Base-by-base conservation (phyloP, 2,329 filamentous ascomycete genomes). In the Colletotrichum higginsianum region DNA sequence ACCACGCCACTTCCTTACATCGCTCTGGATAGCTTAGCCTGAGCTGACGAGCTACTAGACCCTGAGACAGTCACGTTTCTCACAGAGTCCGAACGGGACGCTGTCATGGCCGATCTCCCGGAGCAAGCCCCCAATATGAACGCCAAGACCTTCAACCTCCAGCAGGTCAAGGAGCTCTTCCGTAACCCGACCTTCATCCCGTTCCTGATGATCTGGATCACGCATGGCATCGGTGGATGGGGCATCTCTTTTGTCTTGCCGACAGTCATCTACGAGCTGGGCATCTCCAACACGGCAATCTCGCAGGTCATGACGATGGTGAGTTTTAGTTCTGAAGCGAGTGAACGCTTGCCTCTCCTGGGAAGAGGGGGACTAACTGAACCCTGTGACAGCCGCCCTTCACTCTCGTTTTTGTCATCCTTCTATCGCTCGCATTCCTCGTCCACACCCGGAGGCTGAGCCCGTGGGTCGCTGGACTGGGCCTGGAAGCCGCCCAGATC, bases 401-500 rank as follows among this genome's bases (percentile, higher is more conserved):
- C 53, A 75, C 75, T 0, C 26, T 75, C 2, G 77, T 77, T 4
- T 79, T 78, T 55, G 66, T 77, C 18, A 76, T 79, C 16, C 74
- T 78, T 1, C 44, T 78, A 1, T 74, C 74, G 2, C 62, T 78
- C 0, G 74, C 73, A 0, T 78, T 67, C 23, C 72, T 77, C 40
- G 74, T 76, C 5, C 76, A 78, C 50, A 74, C 73, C 13, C 57
- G 64, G 13, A 46, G 66, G 8, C 63, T 78, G 12, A 77, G 74
- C 46, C 73, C 76, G 1, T 78, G 76, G 77, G 72, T 74, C 2
- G 76, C 75, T 2, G 77, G 76, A 0, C 63, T 76, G 4, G 72
- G 77, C 0, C 76, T 81, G 5, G 81, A 84, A 66, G 71, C 77
- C 12, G 74, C 77, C 1, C 78, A 81, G 61, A 80, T 81, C 11